Base-by-base conservation (phyloP, 1,139 yeast genomes). In the Nematodospora anomalae region DNA sequence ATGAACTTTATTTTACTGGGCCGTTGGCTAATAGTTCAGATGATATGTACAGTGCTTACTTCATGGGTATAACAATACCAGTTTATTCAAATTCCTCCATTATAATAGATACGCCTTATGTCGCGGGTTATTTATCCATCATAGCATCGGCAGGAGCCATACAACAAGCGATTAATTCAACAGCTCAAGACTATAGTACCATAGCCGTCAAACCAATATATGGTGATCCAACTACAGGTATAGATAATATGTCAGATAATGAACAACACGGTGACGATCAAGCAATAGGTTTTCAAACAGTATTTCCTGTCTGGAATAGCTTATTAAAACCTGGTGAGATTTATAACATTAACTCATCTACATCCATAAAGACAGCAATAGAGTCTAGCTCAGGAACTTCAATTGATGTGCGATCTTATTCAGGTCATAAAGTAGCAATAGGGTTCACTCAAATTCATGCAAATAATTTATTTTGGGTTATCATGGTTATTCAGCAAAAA, bases 41-140 rank as follows among this genome's bases (percentile, higher is more conserved):
- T 52, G 28, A 30, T 21, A 15, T 29, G 6, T n/a, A 24, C 9
- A 59, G 60, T 64, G 27, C 56, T 11, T 67, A 67, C 47, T 74
- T 71, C 51, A 59, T 79, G 61, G 80, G 86, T 2, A 52, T 81
- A 30, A 79, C 88, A 0, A 50, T 88, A 5, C 94, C 96, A 0
- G 75, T 89, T 2, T 79, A 71, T 51, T 77, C 88, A 11, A 83
- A 85, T 52, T 72, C 83, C 10, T 84, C 95, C 4, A 82, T 87
- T 16, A 65, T 86, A 35, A 60, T 83, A 16, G 62, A 73, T 21
- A 63, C 73, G 12, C 80, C 84, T 3, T 68, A 75, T 13, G 65
- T 85, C 4, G 75, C 83, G 1, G 97, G 96, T 0, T 89, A 79
- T 57, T 51, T 88, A 30, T 74, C 95, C 0, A 75, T 86, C 5